Conservation (phyloP, 2,329 filamentous ascomycete species). For the Hypocrella siamensis region DNA sequence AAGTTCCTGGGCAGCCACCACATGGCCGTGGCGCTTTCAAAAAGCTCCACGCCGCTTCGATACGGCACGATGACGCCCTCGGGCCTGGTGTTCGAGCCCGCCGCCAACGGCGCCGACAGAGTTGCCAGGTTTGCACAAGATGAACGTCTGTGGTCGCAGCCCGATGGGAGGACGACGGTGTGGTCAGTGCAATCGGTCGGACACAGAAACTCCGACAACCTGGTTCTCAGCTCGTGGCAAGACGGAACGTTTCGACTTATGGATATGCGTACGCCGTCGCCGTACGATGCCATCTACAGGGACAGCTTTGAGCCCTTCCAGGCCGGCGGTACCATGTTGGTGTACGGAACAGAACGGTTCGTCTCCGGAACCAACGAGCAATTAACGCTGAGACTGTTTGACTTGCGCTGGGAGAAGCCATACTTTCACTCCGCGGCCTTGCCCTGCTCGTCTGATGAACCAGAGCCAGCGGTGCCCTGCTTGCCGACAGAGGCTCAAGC, state of each 20-base stretch:
- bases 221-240: constrained; percentile 36
- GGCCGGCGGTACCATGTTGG: constrained; percentile 28
- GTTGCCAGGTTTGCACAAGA: too few relatives aligned
- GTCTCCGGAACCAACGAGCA: constrained; percentile 29
- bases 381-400: constrained; percentile 32
- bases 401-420: constrained; percentile 32
- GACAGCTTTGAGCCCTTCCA: constrained; percentile 34
- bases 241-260: constrained; percentile 35
- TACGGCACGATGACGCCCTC: constrained; percentile 29
- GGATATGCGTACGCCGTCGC: constrained; percentile 32
- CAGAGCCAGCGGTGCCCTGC: not conserved
- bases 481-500: constrained; percentile 1
- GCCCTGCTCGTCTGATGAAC: constrained; percentile 20
- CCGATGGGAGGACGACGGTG: constrained; percentile 21
- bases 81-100: constrained; percentile 22
- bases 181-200: constrained; percentile 30
- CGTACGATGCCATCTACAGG: constrained; percentile 31
- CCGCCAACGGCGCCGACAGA: constrained; percentile 11
- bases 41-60: constrained; percentile 24
- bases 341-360: constrained; percentile 35
- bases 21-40: constrained; percentile 29
- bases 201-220: constrained; percentile 17
- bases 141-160: too few relatives aligned
- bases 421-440: constrained; percentile 34
- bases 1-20: constrained; percentile 30